Base-by-base conservation (phyloP, 164 flowering plant genomes). In the Aristolochia californica region DNA sequence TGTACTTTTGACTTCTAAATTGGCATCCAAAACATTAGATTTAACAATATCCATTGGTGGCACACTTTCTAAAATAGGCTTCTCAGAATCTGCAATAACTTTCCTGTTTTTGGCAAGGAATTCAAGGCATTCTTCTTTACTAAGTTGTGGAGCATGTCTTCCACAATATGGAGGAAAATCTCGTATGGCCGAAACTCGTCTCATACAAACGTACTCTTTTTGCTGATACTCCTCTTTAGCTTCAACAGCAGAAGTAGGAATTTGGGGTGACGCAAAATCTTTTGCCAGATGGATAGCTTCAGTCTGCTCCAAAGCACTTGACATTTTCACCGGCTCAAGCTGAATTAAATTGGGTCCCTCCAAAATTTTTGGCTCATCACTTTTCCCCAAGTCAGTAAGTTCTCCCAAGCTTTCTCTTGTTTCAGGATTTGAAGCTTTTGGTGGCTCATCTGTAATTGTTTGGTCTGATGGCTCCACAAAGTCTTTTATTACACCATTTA, bases 141-240 rank as follows among this genome's bases (percentile, higher is more conserved):
- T 55, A 45, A 68, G 53, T 30, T 0, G 45, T 30, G 64, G 67
- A 57, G 75, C 82, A 63, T 75, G 69, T 43, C 69, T 66, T 52
- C 76, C 77, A 61, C 77, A 73, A 44, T 62, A 62, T 7, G 44
- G 65, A 14, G 77, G 77, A 28, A 72, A 77, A 61, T 71, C 71
- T 44, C 74, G 57, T 16, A 12, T 21, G 18, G 66, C 65, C 0
- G 72, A 77, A 51, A 79, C 48, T 34, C 40, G 40, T 58, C 66
- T 78, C 66, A 77, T 75, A 20, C 65, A 71, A 66, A 78, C 83
- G 61, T 66, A 80, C 5, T 65, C 71, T 51, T 57, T 64, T 20
- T 53, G 0, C 48, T 13, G 47, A 43, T 20, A 1, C 27, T 21
- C 59, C 27, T 12, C 20, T 13, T 15, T 30, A 21, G 43, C n/a